Conservation (phyloP, 2,329 filamentous ascomycete genomes). For the Alternaria postmessia region DNA sequence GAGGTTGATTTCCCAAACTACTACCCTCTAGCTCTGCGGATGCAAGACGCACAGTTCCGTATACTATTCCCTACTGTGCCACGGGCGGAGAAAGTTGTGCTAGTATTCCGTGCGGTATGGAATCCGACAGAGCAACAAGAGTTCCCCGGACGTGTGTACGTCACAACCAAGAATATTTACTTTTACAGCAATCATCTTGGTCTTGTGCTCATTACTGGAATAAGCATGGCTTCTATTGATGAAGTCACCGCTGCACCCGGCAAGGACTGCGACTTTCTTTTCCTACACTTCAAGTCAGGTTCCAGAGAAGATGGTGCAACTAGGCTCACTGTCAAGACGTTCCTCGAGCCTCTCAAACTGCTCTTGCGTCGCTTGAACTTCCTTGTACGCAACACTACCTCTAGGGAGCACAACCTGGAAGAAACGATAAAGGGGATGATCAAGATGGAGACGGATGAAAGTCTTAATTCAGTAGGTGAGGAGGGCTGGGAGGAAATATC, state of each 20-base stretch:
- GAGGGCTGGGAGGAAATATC: slow-evolving; percentile 93
- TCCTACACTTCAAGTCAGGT: slow-evolving; percentile 76
- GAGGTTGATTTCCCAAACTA: slow-evolving; percentile 71
- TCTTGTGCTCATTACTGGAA: slow-evolving; percentile 81
- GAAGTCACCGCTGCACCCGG: slow-evolving; percentile 92
- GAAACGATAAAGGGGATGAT: slow-evolving; percentile 76
- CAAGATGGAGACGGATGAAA: slow-evolving; percentile 72
- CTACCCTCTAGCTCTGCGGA: slow-evolving; percentile 82
- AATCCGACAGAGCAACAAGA: slow-evolving; percentile 77
- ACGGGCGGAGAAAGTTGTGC: slow-evolving; percentile 79
- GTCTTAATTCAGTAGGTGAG: slow-evolving; percentile 70
- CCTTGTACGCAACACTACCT: slow-evolving; percentile 79
- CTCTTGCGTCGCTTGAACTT: slow-evolving; percentile 86
- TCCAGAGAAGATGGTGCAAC: slow-evolving; percentile 70
- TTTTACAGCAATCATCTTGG: slow-evolving; percentile 97
- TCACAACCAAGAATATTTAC: slow-evolving; percentile 87
- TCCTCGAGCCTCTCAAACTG: slow-evolving; percentile 84
- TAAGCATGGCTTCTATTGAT: slow-evolving; percentile 77
- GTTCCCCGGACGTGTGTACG: slow-evolving; percentile 85
- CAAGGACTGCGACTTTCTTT: slow-evolving; percentile 91
- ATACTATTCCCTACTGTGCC: slow-evolving; percentile 86
- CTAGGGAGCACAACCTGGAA: slow-evolving; percentile 74
- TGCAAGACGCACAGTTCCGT: slow-evolving; percentile 92
- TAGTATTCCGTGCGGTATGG: slow-evolving; percentile 95
- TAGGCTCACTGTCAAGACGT: slow-evolving; percentile 87